phyloP scores from a whole-genome alignment of 371 early-diverging fungal species.

The Rhizopus stolonifer region DNA sequence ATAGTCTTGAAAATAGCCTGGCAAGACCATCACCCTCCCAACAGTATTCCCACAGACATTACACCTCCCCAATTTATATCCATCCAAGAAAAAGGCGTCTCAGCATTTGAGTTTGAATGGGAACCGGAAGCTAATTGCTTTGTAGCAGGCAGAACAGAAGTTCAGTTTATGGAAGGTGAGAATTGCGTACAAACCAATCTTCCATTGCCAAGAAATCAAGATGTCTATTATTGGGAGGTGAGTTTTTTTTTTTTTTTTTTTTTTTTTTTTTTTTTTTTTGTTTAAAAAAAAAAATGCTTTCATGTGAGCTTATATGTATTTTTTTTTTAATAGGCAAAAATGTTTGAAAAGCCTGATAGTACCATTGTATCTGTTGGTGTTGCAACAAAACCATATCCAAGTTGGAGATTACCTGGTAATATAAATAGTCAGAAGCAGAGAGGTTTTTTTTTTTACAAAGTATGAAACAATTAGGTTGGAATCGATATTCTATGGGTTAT shows the following conservation, averaged over 20 bases:
- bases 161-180: constrained; percentile 72
- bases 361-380: constrained; percentile 68
- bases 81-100: constrained; percentile 83
- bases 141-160: constrained; percentile 76
- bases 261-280: too few species aligned
- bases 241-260: too few species aligned
- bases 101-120: constrained; percentile 81
- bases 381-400: constrained; percentile 70
- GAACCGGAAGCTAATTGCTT: constrained; percentile 65
- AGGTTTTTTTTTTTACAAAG: not conserved
- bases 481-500: constrained; percentile 74
- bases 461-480: constrained; percentile 51
- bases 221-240: constrained; percentile 75
- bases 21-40: constrained; percentile 62
- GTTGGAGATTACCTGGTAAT: constrained; percentile 67
- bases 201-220: constrained; percentile 77
- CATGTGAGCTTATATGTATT: too few species aligned
- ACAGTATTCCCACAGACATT: constrained; percentile 62
- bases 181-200: constrained; percentile 80
- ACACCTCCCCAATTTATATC: constrained; percentile 61
- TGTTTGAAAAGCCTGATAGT: constrained; percentile 63
- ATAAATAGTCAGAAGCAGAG: not conserved
- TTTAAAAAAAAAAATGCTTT: too few species aligned
- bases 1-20: constrained; percentile 23
- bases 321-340: constrained; percentile 69